A percentile compares a stretch with the other conserved stretches of the same genome.
These are phyloP conservation scores for Cytospora mali DNA, from an alignment of 2,329 filamentous ascomycete genomes.

Conservation along the genomic window DNA sequence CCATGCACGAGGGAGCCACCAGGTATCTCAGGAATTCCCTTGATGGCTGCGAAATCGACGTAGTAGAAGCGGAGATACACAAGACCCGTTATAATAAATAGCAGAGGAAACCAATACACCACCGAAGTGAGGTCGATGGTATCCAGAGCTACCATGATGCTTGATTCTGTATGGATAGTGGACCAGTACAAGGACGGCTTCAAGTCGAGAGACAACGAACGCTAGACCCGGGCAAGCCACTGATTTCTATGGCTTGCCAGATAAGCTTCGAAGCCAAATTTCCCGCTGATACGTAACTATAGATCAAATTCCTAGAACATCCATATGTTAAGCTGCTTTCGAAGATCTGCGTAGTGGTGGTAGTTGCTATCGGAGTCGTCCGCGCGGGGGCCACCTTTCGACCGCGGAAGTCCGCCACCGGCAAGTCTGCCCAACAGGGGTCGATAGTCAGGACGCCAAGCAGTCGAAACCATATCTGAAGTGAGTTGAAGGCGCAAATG, in stretches of 20 bases:
- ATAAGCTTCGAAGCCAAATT: not conserved
- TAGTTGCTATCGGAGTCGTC: not conserved
- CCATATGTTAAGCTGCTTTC: not conserved
- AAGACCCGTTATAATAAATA: not conserved
- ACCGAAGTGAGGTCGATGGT: not conserved
- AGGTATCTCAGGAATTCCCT: constrained; percentile 7
- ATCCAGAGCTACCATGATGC: not conserved
- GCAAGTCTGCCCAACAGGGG: constrained; percentile 7
- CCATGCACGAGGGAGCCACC: constrained; percentile 16
- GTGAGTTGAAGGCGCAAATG: not conserved
- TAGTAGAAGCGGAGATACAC: constrained; percentile 16
- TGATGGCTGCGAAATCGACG: constrained; percentile 7
- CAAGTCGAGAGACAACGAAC: not conserved
- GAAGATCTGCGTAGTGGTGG: not conserved
- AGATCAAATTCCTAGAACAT: not conserved
- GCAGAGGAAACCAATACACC: not conserved
- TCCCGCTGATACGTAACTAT: not conserved
- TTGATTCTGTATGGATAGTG: too few species aligned
- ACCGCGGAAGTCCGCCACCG: constrained; percentile 2
- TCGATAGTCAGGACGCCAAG: not conserved
- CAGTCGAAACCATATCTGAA: not conserved
- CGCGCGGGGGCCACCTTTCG: not conserved
- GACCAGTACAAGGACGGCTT: not conserved
- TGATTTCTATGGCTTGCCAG: not conserved
- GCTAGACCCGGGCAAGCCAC: not conserved